Evolutionary conservation across 768 basidiomycete genomes (phyloP), one percentile per base, ranked within the genome.

Genomic region (Termitomyces sp.): DNA sequence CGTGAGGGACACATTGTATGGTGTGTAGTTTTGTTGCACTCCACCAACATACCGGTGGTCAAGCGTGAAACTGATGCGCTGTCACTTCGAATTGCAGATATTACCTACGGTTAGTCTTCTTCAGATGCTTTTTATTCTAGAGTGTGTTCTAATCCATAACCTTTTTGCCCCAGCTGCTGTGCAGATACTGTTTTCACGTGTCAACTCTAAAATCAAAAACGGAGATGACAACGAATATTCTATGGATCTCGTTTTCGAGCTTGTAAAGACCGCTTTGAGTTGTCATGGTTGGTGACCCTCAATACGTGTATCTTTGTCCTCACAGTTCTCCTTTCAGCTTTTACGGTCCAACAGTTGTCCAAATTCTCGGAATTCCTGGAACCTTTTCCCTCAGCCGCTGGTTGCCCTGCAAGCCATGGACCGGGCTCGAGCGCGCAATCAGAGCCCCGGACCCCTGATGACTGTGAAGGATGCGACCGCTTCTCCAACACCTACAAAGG

Each of bases 1-100:
- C 27, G 69, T 87, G 41, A 76, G 87, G 56, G 90, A 92, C 67
- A 69, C 79, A 55, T 64, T 93, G 21, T 90, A 87, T 62, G 85
- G 88, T 87, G 59, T 57, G 83, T 75, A 31, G 25, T 8, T 19
- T 49, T 38, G 27, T 25, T 10, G 35, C 52, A n/a, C 9, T 35
- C 16, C 19, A 32, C 16, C 19, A 32, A 2, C 40, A 12, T 40
- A 23, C 1, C 11, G 23, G 6, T 25, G 23, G n/a, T n/a, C 12
- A 40, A 41, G 44, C 37, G 43, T 58, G n/a, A 52, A 37, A 19
- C 34, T 61, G 47, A 60, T 37, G 8, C 41, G 27, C 29, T 40
- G 31, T 58, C n/a, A 29, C 23, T 47, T 11, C 53, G n/a, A 38
- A 29, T 29, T 45, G 9, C 53, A 76, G 78, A 78, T 63, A 71